Percentiles rank a stretch among this genome's conserved stretches.
phyloP scores from a whole-genome alignment of 345 rosid species.

The Lepidium africanum region DNA sequence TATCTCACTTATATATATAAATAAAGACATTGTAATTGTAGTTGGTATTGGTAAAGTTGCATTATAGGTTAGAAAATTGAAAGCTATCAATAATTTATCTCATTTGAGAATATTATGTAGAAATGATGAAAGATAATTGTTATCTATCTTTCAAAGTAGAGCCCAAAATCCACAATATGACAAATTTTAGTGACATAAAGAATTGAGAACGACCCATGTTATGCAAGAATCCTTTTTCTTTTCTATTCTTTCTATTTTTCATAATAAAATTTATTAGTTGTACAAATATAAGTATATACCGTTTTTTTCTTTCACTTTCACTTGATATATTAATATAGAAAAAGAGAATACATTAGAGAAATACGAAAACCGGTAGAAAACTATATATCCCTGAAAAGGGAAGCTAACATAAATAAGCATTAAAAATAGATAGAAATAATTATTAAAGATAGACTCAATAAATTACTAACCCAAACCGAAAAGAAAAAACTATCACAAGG shows the following conservation, averaged over 20 bases:
- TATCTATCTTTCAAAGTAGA: conserved; percentile 32
- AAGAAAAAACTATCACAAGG: too few species aligned
- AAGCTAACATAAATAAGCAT: too few species aligned
- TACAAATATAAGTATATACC: too few species aligned
- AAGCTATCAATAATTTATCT: conserved; percentile 8
- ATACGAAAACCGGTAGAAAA: too few species aligned
- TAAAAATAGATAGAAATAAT: too few species aligned
- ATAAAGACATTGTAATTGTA: background rate
- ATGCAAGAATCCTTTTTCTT: conserved; percentile 13
- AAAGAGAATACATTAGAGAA: too few species aligned
- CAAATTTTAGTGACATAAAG: conserved; percentile 23
- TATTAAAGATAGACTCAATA: too few species aligned
- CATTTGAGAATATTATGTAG: conserved; percentile 24
- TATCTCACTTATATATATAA: background rate
- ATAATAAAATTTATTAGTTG: background rate
- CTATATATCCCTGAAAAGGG: too few species aligned
- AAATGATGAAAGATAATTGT: conserved; percentile 22
- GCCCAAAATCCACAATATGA: conserved; percentile 28
- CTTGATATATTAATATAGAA: too few species aligned
- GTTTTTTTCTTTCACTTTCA: too few species aligned
- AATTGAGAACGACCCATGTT: conserved; percentile 28
- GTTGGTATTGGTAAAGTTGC: conserved; percentile 21
- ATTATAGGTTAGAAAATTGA: conserved; percentile 5
- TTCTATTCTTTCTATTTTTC: background rate
- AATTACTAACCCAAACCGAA: too few species aligned